phyloP scores from a whole-genome alignment of 441 rosid species.

The Bruguiera hainesii region DNA sequence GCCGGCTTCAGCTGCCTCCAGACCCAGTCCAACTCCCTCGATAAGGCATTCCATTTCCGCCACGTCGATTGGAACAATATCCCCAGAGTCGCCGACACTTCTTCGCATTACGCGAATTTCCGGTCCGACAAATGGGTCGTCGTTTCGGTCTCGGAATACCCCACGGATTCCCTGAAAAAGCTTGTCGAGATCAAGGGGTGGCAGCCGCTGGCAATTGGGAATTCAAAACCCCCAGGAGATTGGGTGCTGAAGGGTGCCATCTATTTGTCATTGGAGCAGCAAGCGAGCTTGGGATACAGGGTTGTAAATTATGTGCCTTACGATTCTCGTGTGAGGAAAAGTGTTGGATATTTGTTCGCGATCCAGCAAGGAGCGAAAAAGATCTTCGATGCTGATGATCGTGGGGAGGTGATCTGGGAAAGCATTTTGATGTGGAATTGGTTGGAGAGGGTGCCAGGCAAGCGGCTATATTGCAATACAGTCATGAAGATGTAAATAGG shows the following conservation, averaged over 20 bases:
- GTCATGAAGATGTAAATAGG: slow-evolving; percentile 69
- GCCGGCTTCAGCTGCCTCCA: slow-evolving; percentile 60
- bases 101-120: slow-evolving; percentile 61
- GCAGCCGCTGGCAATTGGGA: slow-evolving; percentile 82
- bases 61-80: slow-evolving; percentile 61
- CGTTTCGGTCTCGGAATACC: slow-evolving; percentile 68
- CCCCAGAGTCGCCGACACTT: slow-evolving; percentile 41
- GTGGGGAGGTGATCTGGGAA: slow-evolving; percentile 74
- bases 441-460: slow-evolving; percentile 77
- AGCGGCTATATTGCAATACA: slow-evolving; percentile 69
- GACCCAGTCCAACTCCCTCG: slow-evolving; percentile 43
- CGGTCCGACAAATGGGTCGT: slow-evolving; percentile 76
- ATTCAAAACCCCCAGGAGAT: slow-evolving; percentile 67
- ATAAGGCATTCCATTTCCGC: slow-evolving; percentile 48
- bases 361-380: slow-evolving; percentile 89
- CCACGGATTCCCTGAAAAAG: slow-evolving; percentile 53
- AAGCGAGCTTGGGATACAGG: slow-evolving; percentile 65
- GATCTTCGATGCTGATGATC: slow-evolving; percentile 86
- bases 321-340: slow-evolving; percentile 76
- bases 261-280: slow-evolving; percentile 70
- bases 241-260: slow-evolving; percentile 86
- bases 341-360: slow-evolving; percentile 84
- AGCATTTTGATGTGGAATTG: slow-evolving; percentile 80
- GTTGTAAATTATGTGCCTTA: slow-evolving; percentile 66
- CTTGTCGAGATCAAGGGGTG: slow-evolving; percentile 71